Evolutionary conservation across 192 early-diverging fungal genomes (phyloP).

Genomic region (Backusella westeae): DNA sequence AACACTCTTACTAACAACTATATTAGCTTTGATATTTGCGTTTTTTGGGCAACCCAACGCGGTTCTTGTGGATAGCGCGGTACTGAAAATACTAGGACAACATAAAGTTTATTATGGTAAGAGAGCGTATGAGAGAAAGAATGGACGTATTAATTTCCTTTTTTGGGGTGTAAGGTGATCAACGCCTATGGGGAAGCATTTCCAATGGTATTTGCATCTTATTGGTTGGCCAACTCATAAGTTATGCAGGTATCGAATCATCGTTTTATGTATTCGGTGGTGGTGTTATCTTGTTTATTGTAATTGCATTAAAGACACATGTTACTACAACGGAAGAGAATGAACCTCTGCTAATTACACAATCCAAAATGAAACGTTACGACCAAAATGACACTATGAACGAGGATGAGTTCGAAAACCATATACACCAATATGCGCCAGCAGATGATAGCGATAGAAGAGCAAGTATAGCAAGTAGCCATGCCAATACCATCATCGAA

Average conservation of each 20-base stretch:
- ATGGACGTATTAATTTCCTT: neutral
- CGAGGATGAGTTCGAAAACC: neutral
- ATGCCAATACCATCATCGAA: slow-evolving; percentile 26
- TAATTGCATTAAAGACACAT: slow-evolving; percentile 13
- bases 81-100: slow-evolving; percentile 39
- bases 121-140: neutral
- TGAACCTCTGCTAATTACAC: slow-evolving; percentile 19
- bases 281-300: slow-evolving; percentile 16
- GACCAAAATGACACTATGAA: neutral
- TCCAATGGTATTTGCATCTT: slow-evolving; percentile 31
- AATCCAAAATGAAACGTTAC: neutral
- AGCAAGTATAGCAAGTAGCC: slow-evolving; percentile 23
- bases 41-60: slow-evolving; percentile 33
- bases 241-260: slow-evolving; percentile 14
- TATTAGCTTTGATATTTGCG: slow-evolving; percentile 27
- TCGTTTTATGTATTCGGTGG: slow-evolving; percentile 34
- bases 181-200: slow-evolving; percentile 34
- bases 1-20: slow-evolving; percentile 13
- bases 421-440: neutral
- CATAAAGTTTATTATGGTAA: slow-evolving; percentile 43
- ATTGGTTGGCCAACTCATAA: slow-evolving; percentile 19
- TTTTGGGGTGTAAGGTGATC: slow-evolving; percentile 23
- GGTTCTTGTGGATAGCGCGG: slow-evolving; percentile 38
- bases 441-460: slow-evolving; percentile 12
- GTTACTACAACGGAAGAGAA: neutral